These are phyloP conservation scores for Leucosporidium creatinivorum DNA, from an alignment of 768 basidiomycete genomes.

Conservation along the genomic window DNA sequence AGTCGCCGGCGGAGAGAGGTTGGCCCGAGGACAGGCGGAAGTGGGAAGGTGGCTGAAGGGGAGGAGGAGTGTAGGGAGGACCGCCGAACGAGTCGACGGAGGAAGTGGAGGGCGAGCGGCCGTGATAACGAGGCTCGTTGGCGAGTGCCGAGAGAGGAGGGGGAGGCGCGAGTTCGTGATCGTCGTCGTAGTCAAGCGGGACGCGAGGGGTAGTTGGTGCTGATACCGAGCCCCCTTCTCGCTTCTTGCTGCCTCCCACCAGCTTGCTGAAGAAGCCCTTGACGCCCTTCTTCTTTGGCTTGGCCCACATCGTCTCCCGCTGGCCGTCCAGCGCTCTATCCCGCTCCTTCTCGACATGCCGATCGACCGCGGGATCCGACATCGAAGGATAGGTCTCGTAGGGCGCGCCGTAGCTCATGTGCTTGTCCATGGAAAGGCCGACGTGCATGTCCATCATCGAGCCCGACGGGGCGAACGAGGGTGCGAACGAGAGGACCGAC, in stretches of 20 bases:
- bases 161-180: conserved; percentile 61
- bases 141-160: conserved; percentile 86
- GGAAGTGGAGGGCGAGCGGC: conserved; percentile 26
- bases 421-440: conserved; percentile 33
- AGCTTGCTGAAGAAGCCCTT: conserved; percentile 37
- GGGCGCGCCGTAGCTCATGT: conserved; percentile 2
- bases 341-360: conserved; percentile 9
- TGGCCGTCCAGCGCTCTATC: conserved; percentile 1
- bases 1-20: conserved; percentile 7
- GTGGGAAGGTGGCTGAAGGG: no score
- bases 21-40: conserved; percentile 6
- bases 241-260: conserved; percentile 19
- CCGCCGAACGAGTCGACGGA: conserved; percentile 26
- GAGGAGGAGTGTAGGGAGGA: conserved; percentile 4
- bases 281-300: conserved; percentile 39
- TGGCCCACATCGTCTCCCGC: conserved; percentile 2
- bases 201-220: conserved; percentile 11
- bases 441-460: conserved; percentile 39
- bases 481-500: conserved; percentile 31
- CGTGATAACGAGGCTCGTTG: conserved; percentile 37
- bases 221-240: not conserved
- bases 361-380: conserved; percentile 26
- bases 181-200: not conserved
- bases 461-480: conserved; percentile 33
- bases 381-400: conserved; percentile 20